Evolutionary conservation across 1,284 basidiomycete species (phyloP), one percentile per base, ranked within the genome.

Genomic region (Pterula multifida): DNA sequence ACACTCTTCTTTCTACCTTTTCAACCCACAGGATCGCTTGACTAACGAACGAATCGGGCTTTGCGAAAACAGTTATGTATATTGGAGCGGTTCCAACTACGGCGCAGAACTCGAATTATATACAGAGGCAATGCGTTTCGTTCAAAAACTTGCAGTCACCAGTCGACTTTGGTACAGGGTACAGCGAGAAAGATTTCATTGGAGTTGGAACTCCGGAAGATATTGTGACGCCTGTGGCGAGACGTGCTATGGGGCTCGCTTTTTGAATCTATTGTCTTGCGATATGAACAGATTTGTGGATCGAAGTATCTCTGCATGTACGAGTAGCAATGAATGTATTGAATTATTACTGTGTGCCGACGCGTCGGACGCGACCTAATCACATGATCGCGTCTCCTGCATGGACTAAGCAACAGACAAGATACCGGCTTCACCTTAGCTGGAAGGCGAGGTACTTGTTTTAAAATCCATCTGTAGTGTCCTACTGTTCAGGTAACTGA

Each of bases 61-160:
- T n/a, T 32, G 15, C 15, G 28, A 32, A 6, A 6, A 32, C 15
- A 32, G 28, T 90, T 22, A 59, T 91, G 52, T 91, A 90, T 61
- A 90, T 90, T 52, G 87, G 86, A 0, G 79, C 85, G 2, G 79
- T 79, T 0, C 87, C 87, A 0, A 66, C 88, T 11, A 87, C 85
- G 0, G 48, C 70, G 26, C 28, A 32, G 28, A 32, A 32, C 28
- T 63, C 73, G 52, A 89, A 86, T 79, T 78, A 52, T 56, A 70
- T 59, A 6, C 9, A 44, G 19, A 6, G 28, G 15, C 28, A 32
- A 15, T 32, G 28, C 28, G 15, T 15, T 90, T 90, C 64, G 60
- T 78, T 12, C 55, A 66, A 2, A 81, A 81, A 1, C 58, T 71
- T 26, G 75, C 82, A 1, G 28, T 32, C 28, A 6, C 83, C 85